Evolutionary conservation across 805 yeast species (phyloP), one percentile per base, ranked within the genome.

Genomic region (Dipodascus geniculatus): DNA sequence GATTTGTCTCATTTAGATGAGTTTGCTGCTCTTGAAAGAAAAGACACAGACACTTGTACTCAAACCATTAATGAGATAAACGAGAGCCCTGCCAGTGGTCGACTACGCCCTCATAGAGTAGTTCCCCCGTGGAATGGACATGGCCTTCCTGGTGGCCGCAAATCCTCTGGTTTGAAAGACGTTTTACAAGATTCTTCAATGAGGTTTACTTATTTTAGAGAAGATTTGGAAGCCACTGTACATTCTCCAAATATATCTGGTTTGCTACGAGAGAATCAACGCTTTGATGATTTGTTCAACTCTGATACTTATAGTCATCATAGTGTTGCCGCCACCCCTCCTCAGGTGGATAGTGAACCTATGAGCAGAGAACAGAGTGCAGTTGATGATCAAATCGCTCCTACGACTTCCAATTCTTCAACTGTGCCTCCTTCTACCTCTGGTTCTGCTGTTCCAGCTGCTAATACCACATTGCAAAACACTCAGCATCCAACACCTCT

Each of bases 211-310:
- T 91, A 91, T 64, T 91, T 93, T 68, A 76, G 98, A 59, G 96
- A 89, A 58, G 95, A 88, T 62, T 68, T 91, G 59, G 85, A 83
- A 16, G 81, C 88, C n/a, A 90, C 98, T 0, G 80, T 90, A 22
- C 97, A 90, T 67, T 81, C 96, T 0, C 88, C 96, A 1, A 83
- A 87, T 3, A 83, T 90, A 23, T 83, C 95, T 2, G 96, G 96
- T 0, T 71, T 90, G 22, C 64, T 85, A 35, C 83, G 80, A 61
- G 79, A 81, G 1, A 81, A 77, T 11, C 81, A 78, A 60, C 70
- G 75, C 2, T 83, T 83, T 64, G 76, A 74, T 3, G 86, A 83
- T 56, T 68, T 85, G 42, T 85, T 85, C 14, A 38, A 38, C 19
- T 9, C 44, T 14, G 4, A 38, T 16, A 6, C 44, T 14, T 38